phyloP scores from a whole-genome alignment of 768 basidiomycete species.

The Boletus vermiculosoides region DNA sequence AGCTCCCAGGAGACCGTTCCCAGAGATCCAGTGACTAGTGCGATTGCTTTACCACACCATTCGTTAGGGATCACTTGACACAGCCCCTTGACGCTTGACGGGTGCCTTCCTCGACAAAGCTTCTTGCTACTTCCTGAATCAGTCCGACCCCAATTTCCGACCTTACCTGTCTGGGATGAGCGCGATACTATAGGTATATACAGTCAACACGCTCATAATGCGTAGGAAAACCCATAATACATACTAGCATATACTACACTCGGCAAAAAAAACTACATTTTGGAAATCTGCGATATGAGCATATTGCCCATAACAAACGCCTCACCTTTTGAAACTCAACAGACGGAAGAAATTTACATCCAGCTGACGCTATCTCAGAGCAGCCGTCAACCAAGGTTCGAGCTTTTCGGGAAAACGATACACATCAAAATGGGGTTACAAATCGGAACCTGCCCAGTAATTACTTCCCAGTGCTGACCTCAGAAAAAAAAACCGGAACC shows the following conservation, averaged over 20 bases:
- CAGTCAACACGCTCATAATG: not conserved
- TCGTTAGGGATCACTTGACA: conserved; percentile 6
- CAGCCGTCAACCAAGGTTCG: conserved; percentile 29
- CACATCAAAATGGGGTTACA: conserved; percentile 14
- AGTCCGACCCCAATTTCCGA: conserved; percentile 17
- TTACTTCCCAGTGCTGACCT: conserved; percentile 5
- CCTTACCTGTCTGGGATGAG: conserved; percentile 1
- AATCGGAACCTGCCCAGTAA: conserved; percentile 8
- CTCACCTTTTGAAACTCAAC: not conserved
- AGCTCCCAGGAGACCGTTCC: conserved; percentile 2
- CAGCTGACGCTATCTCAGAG: conserved; percentile 2
- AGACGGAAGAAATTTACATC: not conserved
- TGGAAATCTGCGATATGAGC: not conserved
- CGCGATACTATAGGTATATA: not conserved
- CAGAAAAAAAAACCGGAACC: conserved; percentile 2
- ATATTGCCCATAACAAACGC: not conserved
- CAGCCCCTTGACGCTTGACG: conserved; percentile 15
- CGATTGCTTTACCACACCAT: not conserved
- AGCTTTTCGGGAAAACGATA: not conserved
- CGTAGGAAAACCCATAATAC: not conserved
- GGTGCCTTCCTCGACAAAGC: conserved; percentile 18
- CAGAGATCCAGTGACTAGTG: not conserved
- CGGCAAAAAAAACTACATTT: not conserved
- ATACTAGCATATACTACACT: too few species aligned
- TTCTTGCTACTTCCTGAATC: conserved; percentile 22